Percentiles rank a stretch among this genome's conserved stretches.
Evolutionary conservation across 225 moss, liverwort and hornwort genomes (phyloP).

Genomic region (Neckera pumila): DNA sequence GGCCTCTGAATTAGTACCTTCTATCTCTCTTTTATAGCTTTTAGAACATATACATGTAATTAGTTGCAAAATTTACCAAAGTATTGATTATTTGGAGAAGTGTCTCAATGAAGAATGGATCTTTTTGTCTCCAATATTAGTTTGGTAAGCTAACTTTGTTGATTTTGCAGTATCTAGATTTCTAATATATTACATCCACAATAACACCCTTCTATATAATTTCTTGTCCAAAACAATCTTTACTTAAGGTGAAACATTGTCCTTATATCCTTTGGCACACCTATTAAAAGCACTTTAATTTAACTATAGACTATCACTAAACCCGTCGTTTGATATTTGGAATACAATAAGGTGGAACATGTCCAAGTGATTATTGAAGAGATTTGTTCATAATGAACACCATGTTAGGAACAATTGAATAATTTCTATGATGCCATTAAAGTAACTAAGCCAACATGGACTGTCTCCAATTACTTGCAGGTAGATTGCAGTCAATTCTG

Average conservation of each 20-base stretch:
- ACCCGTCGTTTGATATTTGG: rapidly evolving
- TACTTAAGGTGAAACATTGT: too few species aligned
- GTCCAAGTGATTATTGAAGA: not conserved
- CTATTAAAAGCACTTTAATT: not conserved
- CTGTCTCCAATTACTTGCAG: not conserved
- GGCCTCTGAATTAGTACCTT: rapidly evolving
- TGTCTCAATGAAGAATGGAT: rapidly evolving
- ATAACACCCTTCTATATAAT: rapidly evolving
- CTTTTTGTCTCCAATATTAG: rapidly evolving
- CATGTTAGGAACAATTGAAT: not conserved
- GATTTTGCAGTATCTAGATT: not conserved
- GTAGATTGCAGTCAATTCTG: not conserved
- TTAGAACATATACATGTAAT: not conserved
- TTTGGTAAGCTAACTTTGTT: rapidly evolving
- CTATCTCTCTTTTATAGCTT: not conserved
- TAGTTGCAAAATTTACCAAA: not conserved
- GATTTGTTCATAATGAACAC: not conserved
- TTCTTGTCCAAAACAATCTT: too few species aligned
- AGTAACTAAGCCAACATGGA: not conserved
- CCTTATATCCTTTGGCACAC: rapidly evolving
- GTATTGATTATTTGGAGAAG: not conserved
- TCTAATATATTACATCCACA: not conserved
- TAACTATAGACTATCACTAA: rapidly evolving
- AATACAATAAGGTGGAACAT: not conserved
- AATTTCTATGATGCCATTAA: not conserved